Evolutionary conservation across 1,284 basidiomycete genomes (phyloP), one percentile per base, ranked within the genome.

Genomic region (Schizophyllum amplum): DNA sequence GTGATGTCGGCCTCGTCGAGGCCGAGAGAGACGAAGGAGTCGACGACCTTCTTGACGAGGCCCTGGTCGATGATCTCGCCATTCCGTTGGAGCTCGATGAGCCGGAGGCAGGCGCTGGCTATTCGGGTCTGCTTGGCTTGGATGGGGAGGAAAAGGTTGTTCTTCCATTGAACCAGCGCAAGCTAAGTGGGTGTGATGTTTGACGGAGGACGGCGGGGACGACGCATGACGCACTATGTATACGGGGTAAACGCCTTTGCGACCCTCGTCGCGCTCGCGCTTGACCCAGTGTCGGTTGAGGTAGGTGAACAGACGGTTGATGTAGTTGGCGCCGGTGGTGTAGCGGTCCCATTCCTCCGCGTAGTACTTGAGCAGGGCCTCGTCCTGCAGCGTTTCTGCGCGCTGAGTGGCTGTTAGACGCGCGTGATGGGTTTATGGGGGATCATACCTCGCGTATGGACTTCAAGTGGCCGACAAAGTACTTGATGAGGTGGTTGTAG

Each of bases 221-320:
- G 24, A 22, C 5, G 48, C 4, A 50, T 11, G 5, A 52, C 90
- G 67, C 68, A 96, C 94, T 24, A 95, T 99, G 73, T 98, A 99
- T 24, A 99, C 92, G 1, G 86, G 87, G 72, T 98, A 98, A 51
- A 98, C 90, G 54, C 91, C 89, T 73, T 95, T 98, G 67, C 94
- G 83, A 5, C 97, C 97, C 69, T 99, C 96, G 66, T 99, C 97
- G 70, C 96, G 88, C 71, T 99, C 95, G 52, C 96, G 86, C 75
- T 97, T 98, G 53, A 99, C 94, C 97, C 97, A 99, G 74, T 98
- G 94, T 59, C 96, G 91, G 71, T 99, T 99, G 60, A 99, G 84
- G 73, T 98, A 99, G 21, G 92, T 91, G 77, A 98, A 98, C 50
- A 99, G 75, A 60, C 94, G 87, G 69, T 97, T 94, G 68, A 99